Evolutionary conservation across 495 filamentous ascomycete genomes (phyloP), one percentile per base, ranked within the genome.

Genomic region (Talaromyces trachyspermus): DNA sequence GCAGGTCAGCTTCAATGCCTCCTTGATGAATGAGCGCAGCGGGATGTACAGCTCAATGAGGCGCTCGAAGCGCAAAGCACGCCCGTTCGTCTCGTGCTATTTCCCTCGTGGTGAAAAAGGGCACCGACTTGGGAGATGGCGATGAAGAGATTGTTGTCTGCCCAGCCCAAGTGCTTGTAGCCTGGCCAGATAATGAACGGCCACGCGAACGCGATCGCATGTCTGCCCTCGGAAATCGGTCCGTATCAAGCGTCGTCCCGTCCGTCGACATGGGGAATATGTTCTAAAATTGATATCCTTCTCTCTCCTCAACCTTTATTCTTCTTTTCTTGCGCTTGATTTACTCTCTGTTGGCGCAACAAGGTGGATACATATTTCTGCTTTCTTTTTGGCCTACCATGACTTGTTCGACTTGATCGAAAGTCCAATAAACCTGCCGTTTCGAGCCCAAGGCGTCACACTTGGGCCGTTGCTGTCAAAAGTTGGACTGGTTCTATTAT

Each of bases 91-190:
- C 79, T 92, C 43, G 88, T 97, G 4, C 75, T 98, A 32, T 97
- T 97, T 74, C 92, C 92, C 72, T 95, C 9, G 89, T 98, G 10
- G 84, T 96, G 54, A 89, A 92, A 68, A 89, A 91, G 69, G 92
- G 91, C 40, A 86, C 95, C 59, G 90, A 95, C 56, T 63, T 66
- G 11, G 91, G 89, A 12, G 79, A 84, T 14, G 85, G 86, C 22
- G 86, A 95, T 24, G 86, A 94, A 42, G 88, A 96, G 71, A 85
- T 91, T 47, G 89, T 96, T 29, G 88, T 98, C 29, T 89, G 82
- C 48, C 89, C 89, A 6, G 92, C 94, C 14, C 89, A 96, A 63
- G 94, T 97, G 33, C 77, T 97, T 24, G 78, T 95, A 17, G 70
- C 73, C 12, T 64, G 66, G 25, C 62, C 62, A 2, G 56, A 57